These are phyloP conservation scores for Schizochytrium sp. DNA, from an alignment of 108 stramenopile genomes.

Conservation along the genomic window DNA sequence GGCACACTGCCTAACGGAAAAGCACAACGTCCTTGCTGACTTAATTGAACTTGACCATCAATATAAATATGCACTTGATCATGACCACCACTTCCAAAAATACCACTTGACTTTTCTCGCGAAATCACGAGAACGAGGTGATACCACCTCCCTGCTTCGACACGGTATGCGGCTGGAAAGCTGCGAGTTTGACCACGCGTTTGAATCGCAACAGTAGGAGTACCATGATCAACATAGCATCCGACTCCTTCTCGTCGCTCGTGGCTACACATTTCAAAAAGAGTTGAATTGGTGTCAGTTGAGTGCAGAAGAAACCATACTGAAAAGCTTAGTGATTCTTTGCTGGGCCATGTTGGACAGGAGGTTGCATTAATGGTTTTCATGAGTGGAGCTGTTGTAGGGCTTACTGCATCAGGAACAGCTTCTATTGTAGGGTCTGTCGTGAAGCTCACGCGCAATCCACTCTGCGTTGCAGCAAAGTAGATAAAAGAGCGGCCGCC, in stretches of 20 bases:
- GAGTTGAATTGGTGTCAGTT: not conserved
- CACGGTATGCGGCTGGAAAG: not conserved
- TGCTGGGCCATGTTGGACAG: slow-evolving; percentile 26
- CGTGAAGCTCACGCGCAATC: not conserved
- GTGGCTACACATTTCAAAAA: not conserved
- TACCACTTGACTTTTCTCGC: not conserved
- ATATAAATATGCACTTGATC: not conserved
- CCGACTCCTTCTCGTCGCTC: not conserved
- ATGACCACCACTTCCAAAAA: not conserved
- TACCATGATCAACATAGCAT: not conserved
- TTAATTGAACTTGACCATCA: not conserved
- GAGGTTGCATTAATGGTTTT: not conserved
- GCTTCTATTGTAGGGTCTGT: not conserved
- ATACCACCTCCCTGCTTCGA: not conserved
- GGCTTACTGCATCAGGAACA: slow-evolving; percentile 11
- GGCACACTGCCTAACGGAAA: not conserved
- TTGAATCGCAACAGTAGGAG: not conserved
- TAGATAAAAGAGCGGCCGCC: not conserved
- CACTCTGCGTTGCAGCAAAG: slow-evolving; percentile 18
- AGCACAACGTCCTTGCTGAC: slow-evolving; percentile 1
- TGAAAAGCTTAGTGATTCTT: slow-evolving; percentile 27
- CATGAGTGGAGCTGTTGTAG: not conserved
- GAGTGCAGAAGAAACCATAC: slow-evolving; percentile 1
- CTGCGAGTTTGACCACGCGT: slow-evolving; percentile 11
- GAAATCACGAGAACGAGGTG: slow-evolving; percentile 8